Percentiles rank a stretch among this genome's conserved stretches.
phyloP scores from a whole-genome alignment of 768 basidiomycete species.

The Suillus occidentalis region DNA sequence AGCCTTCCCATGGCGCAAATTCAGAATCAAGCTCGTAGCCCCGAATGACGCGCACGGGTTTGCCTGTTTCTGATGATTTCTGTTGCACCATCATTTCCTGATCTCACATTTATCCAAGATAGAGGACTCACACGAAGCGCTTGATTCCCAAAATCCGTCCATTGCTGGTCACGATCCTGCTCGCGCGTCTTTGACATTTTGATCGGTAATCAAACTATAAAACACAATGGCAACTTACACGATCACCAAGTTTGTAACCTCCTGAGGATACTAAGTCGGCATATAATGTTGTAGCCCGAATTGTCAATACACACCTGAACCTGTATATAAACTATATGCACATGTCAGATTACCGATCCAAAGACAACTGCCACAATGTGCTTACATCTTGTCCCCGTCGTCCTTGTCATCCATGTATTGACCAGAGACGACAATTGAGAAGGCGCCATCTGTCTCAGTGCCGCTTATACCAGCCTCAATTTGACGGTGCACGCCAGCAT shows the following conservation, averaged over 20 bases:
- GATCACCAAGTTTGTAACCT: constrained; percentile 14
- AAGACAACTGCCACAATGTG: constrained; percentile 18
- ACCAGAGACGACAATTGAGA: constrained; percentile 21
- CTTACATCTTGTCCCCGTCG: constrained; percentile 26
- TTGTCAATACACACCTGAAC: constrained; percentile 11
- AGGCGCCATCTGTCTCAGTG: constrained; percentile 10
- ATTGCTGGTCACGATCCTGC: constrained; percentile 23
- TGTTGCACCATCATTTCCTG: constrained; percentile 7
- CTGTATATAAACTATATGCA: constrained; percentile 26
- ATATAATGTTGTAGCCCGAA: background rate
- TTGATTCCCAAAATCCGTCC: constrained; percentile 13
- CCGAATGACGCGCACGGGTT: constrained; percentile 28
- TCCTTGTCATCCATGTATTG: constrained; percentile 26
- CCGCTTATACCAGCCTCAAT: constrained; percentile 21
- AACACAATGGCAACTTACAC: constrained; percentile 3
- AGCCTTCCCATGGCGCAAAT: constrained; percentile 26
- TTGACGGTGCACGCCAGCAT: constrained; percentile 20
- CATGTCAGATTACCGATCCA: constrained; percentile 1
- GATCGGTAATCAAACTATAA: background rate
- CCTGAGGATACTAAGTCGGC: constrained; percentile 9
- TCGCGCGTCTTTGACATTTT: constrained; percentile 17
- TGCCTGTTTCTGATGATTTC: constrained; percentile 21
- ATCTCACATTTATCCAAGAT: background rate
- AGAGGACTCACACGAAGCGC: constrained; percentile 20
- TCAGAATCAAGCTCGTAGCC: constrained; percentile 19